A percentile compares a stretch with the other conserved stretches of the same genome.
These are phyloP conservation scores for Phytophthora podocarpi DNA, from an alignment of 352 stramenopile species.

Conservation along the genomic window DNA sequence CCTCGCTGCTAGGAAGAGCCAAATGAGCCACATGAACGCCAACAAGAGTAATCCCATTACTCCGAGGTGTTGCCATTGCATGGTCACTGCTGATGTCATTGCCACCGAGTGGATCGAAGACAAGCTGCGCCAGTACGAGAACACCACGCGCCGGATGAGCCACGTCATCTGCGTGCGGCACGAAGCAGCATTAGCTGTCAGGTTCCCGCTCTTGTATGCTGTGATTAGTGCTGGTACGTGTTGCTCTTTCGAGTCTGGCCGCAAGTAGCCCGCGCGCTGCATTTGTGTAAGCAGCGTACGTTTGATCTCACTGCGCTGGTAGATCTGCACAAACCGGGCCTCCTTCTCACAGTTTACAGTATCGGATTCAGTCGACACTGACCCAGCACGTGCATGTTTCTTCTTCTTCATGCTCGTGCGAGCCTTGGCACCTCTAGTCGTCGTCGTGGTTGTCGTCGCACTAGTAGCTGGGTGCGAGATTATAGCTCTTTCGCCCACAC, in stretches of 20 bases:
- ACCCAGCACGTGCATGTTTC: conserved; percentile 6
- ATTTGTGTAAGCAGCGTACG: conserved; percentile 21
- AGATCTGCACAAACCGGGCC: conserved; percentile 26
- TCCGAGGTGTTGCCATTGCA: conserved; percentile 10
- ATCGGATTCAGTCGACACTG: conserved; percentile 4
- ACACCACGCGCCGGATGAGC: conserved; percentile 21
- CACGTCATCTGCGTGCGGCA: conserved; percentile 22
- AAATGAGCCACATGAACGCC: conserved; percentile 23
- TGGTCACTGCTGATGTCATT: background rate
- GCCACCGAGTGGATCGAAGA: conserved; percentile 7
- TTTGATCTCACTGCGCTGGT: conserved; percentile 31
- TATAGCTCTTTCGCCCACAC: conserved; percentile 6
- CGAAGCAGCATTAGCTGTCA: conserved; percentile 19
- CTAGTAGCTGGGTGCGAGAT: background rate
- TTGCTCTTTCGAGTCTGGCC: conserved; percentile 12
- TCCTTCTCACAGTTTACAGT: conserved; percentile 15
- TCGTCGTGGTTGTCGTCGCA: conserved; percentile 14
- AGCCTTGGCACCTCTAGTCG: conserved; percentile 1
- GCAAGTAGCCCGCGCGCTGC: conserved; percentile 26
- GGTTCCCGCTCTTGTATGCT: conserved; percentile 12
- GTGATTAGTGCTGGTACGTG: conserved; percentile 14
- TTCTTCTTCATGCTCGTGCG: conserved; percentile 26
- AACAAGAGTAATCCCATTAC: conserved; percentile 14
- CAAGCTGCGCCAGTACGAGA: conserved; percentile 34
- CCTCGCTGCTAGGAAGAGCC: conserved; percentile 21